A percentile compares a stretch with the other conserved stretches of the same genome.
phyloP scores from a whole-genome alignment of 2,329 filamentous ascomycete species.

The Scedosporium aurantiacum region DNA sequence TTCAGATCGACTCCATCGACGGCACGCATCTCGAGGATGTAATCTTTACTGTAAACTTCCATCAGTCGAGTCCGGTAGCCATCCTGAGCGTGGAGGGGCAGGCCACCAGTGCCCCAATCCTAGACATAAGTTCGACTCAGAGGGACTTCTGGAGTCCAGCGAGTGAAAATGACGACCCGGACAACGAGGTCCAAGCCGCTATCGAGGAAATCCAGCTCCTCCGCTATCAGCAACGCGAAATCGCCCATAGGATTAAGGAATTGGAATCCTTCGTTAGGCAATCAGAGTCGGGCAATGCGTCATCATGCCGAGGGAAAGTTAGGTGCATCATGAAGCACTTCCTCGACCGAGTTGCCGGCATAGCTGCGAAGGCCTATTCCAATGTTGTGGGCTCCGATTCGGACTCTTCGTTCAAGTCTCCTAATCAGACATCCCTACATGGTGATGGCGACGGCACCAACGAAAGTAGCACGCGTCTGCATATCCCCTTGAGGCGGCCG shows the following conservation, averaged over 20 bases:
- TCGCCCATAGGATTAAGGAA: slow-evolving; percentile 13
- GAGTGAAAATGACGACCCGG: slow-evolving; percentile 12
- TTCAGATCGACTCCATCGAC: slow-evolving; percentile 13
- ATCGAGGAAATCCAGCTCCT: slow-evolving; percentile 33
- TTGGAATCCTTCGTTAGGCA: slow-evolving; percentile 30
- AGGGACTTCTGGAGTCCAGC: neutral
- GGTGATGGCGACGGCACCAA: neutral
- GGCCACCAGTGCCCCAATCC: slow-evolving; percentile 19
- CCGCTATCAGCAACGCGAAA: slow-evolving; percentile 23
- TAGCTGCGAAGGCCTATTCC: neutral
- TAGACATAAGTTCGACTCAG: slow-evolving; percentile 9
- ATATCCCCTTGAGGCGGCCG: neutral
- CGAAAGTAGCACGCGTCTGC: neutral
- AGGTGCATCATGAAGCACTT: slow-evolving; percentile 3
- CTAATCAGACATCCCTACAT: neutral
- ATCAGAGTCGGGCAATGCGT: slow-evolving; percentile 27
- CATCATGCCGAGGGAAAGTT: slow-evolving; percentile 8
- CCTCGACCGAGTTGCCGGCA: neutral
- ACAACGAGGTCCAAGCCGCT: slow-evolving; percentile 27
- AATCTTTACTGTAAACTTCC: slow-evolving; percentile 32
- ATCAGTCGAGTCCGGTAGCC: slow-evolving; percentile 30
- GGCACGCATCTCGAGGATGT: slow-evolving; percentile 25
- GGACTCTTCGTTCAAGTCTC: neutral
- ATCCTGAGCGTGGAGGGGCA: slow-evolving; percentile 32
- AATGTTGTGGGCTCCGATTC: slow-evolving; percentile 1